phyloP scores from a whole-genome alignment of 1,284 basidiomycete species.

The Fomitopsis palustris region DNA sequence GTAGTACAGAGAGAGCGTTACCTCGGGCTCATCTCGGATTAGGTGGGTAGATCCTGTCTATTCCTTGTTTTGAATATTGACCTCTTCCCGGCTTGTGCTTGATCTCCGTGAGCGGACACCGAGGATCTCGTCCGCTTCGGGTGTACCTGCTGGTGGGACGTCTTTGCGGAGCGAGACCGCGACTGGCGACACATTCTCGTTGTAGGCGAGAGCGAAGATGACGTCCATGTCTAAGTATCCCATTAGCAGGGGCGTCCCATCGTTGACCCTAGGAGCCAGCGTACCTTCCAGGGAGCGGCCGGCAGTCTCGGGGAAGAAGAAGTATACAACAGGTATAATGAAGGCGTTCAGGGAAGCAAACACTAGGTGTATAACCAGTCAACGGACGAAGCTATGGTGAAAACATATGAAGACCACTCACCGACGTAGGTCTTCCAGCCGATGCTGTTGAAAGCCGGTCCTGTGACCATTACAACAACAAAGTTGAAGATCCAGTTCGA shows the following conservation, averaged over 20 bases:
- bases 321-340: slow-evolving; percentile 57
- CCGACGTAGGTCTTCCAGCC: slow-evolving; percentile 62
- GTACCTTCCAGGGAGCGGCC: slow-evolving; percentile 59
- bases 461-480: slow-evolving; percentile 65
- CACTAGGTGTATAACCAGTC: slow-evolving; percentile 31
- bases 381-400: neutral
- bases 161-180: slow-evolving; percentile 53
- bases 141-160: slow-evolving; percentile 49
- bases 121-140: slow-evolving; percentile 51
- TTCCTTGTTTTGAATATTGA: slow-evolving; percentile 9
- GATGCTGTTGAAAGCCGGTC: slow-evolving; percentile 62
- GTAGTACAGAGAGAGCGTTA: neutral
- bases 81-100: slow-evolving; percentile 6
- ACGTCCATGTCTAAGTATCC: slow-evolving; percentile 53
- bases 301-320: slow-evolving; percentile 71
- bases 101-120: slow-evolving; percentile 26
- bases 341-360: slow-evolving; percentile 60
- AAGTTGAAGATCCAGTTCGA: slow-evolving; percentile 72
- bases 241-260: neutral
- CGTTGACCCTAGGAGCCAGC: neutral
- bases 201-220: slow-evolving; percentile 56
- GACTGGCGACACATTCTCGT: slow-evolving; percentile 55
- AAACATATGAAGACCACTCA: slow-evolving; percentile 17
- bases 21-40: neutral
- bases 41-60: neutral